Evolutionary conservation across 208 protist genomes (phyloP), one percentile per base, ranked within the genome.

Genomic region (Acanthamoeba sp.): DNA sequence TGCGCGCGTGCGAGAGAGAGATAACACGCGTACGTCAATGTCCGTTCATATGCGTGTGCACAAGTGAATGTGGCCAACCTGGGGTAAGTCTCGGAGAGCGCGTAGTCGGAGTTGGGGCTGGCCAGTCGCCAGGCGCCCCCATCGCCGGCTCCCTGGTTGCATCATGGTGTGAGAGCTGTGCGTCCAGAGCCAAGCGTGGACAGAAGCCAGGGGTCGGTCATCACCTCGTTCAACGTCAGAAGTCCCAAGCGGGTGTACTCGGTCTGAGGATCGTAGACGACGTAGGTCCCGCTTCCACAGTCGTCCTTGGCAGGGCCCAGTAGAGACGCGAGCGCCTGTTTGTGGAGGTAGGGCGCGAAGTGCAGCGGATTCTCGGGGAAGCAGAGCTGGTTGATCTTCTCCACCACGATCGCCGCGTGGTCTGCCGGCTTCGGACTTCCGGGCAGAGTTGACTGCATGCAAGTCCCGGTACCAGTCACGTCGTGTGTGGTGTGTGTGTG

Each of bases 381-480:
- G 40, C 85, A 91, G 20, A 91, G 85, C 85, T 91, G 85, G 27
- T 91, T 91, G 52, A 91, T 91, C 85, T 91, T 91, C 59, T 91
- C 85, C 85, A 91, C 85, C 29, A 91, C 57, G 55, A 73, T 34
- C 38, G 85, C 59, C 29, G 85, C 85, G n/a, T 91, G 36, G 34
- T 91, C 85, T 32, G n/a, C 29, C 1, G 85, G 85, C 59, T 91
- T 64, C 1, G 85, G 85, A 50, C 59, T 64, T 6, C 85, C 85
- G 5, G 85, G 85, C 24, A 91, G 59, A 1, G 85, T 91, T 1
- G 57, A 76, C 85, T 91, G 42, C 24, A 45, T 9, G 66, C 66
- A 32, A 2, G 3, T n/a, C n/a, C n/a, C n/a, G n/a, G n/a, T n/a
- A n/a, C n/a, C n/a, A n/a, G n/a, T n/a, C n/a, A n/a, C n/a, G n/a